Evolutionary conservation across 352 stramenopile genomes (phyloP).

Genomic region (Globisporangium abappressorium): DNA sequence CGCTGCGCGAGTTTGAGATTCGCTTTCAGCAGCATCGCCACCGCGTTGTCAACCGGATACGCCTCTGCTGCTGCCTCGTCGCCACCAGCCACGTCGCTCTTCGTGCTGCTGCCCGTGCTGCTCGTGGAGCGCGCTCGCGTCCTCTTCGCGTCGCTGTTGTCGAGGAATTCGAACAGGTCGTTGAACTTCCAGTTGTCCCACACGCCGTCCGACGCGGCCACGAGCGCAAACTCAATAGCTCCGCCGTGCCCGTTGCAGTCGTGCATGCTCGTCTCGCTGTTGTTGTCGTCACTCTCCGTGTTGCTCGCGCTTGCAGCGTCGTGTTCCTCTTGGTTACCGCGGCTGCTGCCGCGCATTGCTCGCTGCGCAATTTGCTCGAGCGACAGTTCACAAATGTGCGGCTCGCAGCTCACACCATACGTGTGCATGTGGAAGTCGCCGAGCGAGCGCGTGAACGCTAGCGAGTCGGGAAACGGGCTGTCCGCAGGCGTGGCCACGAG

Average conservation of each 20-base stretch:
- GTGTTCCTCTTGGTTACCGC: constrained; percentile 24
- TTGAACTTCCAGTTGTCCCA: constrained; percentile 90
- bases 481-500: constrained; percentile 69
- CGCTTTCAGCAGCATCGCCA: constrained; percentile 45
- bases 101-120: background rate
- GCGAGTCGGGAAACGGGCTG: constrained; percentile 67
- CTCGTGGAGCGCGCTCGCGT: background rate
- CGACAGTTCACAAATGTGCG: constrained; percentile 52
- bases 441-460: constrained; percentile 87
- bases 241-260: background rate
- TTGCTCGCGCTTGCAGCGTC: constrained; percentile 16
- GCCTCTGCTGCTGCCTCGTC: background rate
- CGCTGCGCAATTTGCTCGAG: constrained; percentile 33
- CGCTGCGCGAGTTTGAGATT: constrained; percentile 57
- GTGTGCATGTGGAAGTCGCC: constrained; percentile 88
- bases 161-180: constrained; percentile 55
- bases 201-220: constrained; percentile 80
- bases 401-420: constrained; percentile 73
- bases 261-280: constrained; percentile 13
- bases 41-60: constrained; percentile 29
- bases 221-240: constrained; percentile 40
- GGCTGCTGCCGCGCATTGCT: constrained; percentile 8
- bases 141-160: constrained; percentile 2
- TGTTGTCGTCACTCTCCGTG: constrained; percentile 18
- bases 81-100: background rate